Percentiles rank a stretch among this genome's conserved stretches.
Evolutionary conservation across 257 asterid genomes (phyloP).

Genomic region (Primulina huaijiensis): DNA sequence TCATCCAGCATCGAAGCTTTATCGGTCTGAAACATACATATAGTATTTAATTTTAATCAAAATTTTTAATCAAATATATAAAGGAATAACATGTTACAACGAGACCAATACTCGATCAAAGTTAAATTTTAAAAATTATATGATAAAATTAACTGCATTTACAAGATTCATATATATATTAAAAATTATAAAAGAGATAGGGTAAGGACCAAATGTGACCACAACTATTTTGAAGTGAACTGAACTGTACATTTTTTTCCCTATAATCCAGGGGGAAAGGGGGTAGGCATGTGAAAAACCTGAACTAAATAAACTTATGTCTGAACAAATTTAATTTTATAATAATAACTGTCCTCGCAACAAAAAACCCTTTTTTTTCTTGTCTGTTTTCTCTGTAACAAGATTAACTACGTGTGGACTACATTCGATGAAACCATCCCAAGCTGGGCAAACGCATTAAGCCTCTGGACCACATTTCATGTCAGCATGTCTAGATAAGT

Average conservation of each 20-base stretch:
- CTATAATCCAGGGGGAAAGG: not conserved
- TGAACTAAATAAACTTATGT: slow-evolving; percentile 9
- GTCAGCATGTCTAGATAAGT: slow-evolving; percentile 3
- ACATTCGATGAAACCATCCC: slow-evolving; percentile 21
- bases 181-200: too few relatives aligned
- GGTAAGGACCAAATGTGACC: not conserved
- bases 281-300: not conserved
- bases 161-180: too few relatives aligned
- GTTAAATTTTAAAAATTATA: too few relatives aligned
- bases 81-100: too few relatives aligned
- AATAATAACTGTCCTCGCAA: slow-evolving; percentile 27
- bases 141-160: too few relatives aligned
- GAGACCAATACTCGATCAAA: too few relatives aligned
- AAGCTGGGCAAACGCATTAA: slow-evolving; percentile 2
- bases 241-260: not conserved
- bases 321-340: slow-evolving; percentile 11
- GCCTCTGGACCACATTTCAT: slow-evolving; percentile 37
- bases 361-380: slow-evolving; percentile 20
- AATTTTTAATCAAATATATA: too few relatives aligned
- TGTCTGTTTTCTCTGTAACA: slow-evolving; percentile 34
- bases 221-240: not conserved
- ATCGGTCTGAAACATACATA: slow-evolving; percentile 47
- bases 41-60: too few relatives aligned
- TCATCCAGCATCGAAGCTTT: slow-evolving; percentile 89
- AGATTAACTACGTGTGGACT: slow-evolving; percentile 39